Evolutionary conservation across 352 stramenopile genomes (phyloP).

Genomic region (Pythium vanterpoolii): DNA sequence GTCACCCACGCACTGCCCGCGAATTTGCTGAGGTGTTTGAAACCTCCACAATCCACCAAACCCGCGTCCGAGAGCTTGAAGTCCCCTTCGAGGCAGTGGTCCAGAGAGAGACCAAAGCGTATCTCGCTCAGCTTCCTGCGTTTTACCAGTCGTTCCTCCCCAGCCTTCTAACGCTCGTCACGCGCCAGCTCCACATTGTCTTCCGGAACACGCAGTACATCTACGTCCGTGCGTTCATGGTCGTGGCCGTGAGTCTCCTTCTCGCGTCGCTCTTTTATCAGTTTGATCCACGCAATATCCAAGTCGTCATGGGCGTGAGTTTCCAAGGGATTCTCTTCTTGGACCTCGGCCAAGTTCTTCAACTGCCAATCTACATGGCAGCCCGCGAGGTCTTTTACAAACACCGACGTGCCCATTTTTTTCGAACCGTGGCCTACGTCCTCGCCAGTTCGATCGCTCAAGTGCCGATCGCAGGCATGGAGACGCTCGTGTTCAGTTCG

Average conservation of each 20-base stretch:
- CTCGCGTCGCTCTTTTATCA: slow-evolving; percentile 24
- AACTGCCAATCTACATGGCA: slow-evolving; percentile 57
- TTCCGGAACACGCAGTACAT: slow-evolving; percentile 31
- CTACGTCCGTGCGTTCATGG: slow-evolving; percentile 23
- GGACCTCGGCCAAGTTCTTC: slow-evolving; percentile 30
- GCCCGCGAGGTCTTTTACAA: slow-evolving; percentile 58
- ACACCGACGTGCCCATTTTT: slow-evolving; percentile 63
- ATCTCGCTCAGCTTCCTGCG: slow-evolving; percentile 6
- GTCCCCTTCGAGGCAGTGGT: slow-evolving; percentile 86
- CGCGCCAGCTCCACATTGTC: slow-evolving; percentile 51
- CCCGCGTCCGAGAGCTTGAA: slow-evolving; percentile 62
- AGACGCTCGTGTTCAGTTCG: slow-evolving; percentile 67
- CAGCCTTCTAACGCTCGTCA: slow-evolving; percentile 9
- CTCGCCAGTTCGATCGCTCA: slow-evolving; percentile 25
- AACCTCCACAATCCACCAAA: slow-evolving; percentile 19
- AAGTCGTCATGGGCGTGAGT: slow-evolving; percentile 44
- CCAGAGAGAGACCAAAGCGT: slow-evolving; percentile 50
- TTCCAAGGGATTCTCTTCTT: slow-evolving; percentile 1
- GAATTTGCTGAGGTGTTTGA: slow-evolving; percentile 31
- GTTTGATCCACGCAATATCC: slow-evolving; percentile 21
- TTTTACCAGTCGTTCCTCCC: slow-evolving; percentile 16
- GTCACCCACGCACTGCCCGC: background rate
- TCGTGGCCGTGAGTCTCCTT: slow-evolving; percentile 26
- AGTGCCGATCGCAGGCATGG: slow-evolving; percentile 33
- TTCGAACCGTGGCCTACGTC: slow-evolving; percentile 56